A percentile compares a stretch with the other conserved stretches of the same genome.
phyloP scores from a whole-genome alignment of 2,329 filamentous ascomycete species.

The Kalmusia sp. region DNA sequence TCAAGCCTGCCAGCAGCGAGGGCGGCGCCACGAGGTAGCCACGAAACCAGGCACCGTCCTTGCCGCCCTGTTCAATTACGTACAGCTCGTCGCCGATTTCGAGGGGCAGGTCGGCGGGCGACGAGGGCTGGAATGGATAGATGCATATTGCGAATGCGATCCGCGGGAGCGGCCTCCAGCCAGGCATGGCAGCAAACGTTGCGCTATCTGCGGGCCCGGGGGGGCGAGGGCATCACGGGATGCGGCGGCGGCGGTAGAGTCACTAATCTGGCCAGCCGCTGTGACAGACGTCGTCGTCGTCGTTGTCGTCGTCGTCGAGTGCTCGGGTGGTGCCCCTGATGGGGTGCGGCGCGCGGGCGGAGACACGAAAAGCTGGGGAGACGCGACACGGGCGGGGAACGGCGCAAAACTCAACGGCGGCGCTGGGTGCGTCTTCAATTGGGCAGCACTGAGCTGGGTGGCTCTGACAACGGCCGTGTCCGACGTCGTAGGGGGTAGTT shows the following conservation, averaged over 20 bases:
- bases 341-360: background rate
- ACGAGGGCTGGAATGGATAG: constrained; percentile 88
- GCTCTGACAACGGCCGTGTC: background rate
- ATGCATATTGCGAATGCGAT: constrained; percentile 98
- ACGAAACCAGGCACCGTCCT: constrained; percentile 87
- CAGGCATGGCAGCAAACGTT: constrained; percentile 45
- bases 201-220: constrained; percentile 36
- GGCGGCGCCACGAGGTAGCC: constrained; percentile 96
- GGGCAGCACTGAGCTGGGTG: background rate
- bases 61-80: constrained; percentile 93
- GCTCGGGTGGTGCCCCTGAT: background rate
- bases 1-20: constrained; percentile 88
- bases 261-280: background rate
- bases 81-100: constrained; percentile 98
- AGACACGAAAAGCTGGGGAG: background rate
- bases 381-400: background rate
- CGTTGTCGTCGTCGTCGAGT: background rate
- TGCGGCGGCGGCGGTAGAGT: constrained; percentile 7
- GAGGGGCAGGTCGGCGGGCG: constrained; percentile 89
- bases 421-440: constrained; percentile 3
- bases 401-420: background rate
- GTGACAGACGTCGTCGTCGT: background rate
- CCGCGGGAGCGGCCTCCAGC: constrained; percentile 94
- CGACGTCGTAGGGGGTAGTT: background rate
- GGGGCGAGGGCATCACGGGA: constrained; percentile 43